phyloP scores from a whole-genome alignment of 176 grass and related monocot species.

The Ananas comosus region DNA sequence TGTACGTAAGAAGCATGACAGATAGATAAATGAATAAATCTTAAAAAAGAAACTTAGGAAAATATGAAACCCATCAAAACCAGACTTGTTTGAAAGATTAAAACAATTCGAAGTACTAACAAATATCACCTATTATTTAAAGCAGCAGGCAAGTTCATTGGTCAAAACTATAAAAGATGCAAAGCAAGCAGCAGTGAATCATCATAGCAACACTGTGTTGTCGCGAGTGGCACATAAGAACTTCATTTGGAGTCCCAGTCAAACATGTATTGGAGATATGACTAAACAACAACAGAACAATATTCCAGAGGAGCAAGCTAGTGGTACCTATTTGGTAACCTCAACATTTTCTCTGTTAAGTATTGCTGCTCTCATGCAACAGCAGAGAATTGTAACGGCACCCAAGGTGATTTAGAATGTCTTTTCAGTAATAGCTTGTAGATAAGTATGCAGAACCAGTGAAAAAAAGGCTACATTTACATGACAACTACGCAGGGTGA shows the following conservation, averaged over 20 bases:
- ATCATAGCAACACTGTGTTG: neutral
- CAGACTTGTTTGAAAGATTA: neutral
- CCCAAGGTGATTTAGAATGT: neutral
- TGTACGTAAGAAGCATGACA: slow-evolving; percentile 2
- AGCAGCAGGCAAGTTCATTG: neutral
- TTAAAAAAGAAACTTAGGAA: neutral
- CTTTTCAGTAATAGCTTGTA: neutral
- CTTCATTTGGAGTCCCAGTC: too few species aligned
- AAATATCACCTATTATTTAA: neutral
- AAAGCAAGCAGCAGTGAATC: neutral
- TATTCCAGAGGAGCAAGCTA: too few species aligned
- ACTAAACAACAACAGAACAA: too few species aligned
- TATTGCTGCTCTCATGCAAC: neutral
- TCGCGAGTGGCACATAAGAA: too few species aligned
- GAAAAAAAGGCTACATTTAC: neutral
- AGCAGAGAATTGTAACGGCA: neutral
- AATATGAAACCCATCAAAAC: neutral
- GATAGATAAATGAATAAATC: neutral
- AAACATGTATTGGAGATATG: too few species aligned
- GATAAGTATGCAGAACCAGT: neutral
- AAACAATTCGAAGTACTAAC: neutral
- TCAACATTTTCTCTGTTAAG: too few species aligned
- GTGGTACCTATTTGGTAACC: too few species aligned
- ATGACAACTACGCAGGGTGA: neutral
- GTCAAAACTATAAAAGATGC: neutral